Base-by-base conservation (phyloP, 2,329 filamentous ascomycete genomes). In the Epichloe aotearoae region DNA sequence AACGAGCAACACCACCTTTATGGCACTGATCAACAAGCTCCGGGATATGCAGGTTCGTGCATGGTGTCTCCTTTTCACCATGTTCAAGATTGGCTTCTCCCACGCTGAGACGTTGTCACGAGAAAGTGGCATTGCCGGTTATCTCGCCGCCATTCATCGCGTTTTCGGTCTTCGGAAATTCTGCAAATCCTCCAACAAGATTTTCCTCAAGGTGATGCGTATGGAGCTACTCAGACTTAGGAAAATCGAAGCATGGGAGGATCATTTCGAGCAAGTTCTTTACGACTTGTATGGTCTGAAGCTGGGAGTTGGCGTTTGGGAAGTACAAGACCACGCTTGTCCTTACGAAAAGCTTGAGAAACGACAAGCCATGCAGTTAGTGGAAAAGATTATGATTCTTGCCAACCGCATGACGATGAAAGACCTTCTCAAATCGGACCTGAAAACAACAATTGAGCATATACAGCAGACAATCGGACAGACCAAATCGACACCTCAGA, bases 371-470 rank as follows among this genome's bases (percentile, higher is more conserved):
- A 76, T 90, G 60, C 82, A 85, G 55, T 76, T 96, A 46, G 80
- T 95, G 11, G 86, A 95, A 54, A 86, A 90, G 61, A 79, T 97
- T 38, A 84, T 94, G 61, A 73, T 80, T 37, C 81, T 96, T 52
- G 88, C 88, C 2, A 83, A 84, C 47, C 83, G 86, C 54, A 84
- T 96, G 73, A 83, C 87, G 20, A 86, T 95, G 71, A 95, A 91
- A 60, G 93, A 97, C 57, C 70, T 97, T 17, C 79, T 89, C 15
- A 97, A 95, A 64, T 93, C 89, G 15, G 88, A 97, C 51, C 73
- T 98, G 50, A 94, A 91, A 64, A 80, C 76, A 15, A 88, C 89
- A 0, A 93, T 98, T 52, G 93, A 98, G 53, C 89, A 90, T 58
- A 88, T 98, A 68, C 90, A 97, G 63, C 83, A 88, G 57, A 84